phyloP scores from a whole-genome alignment of 805 yeast genomes.

The Candida verbasci region DNA sequence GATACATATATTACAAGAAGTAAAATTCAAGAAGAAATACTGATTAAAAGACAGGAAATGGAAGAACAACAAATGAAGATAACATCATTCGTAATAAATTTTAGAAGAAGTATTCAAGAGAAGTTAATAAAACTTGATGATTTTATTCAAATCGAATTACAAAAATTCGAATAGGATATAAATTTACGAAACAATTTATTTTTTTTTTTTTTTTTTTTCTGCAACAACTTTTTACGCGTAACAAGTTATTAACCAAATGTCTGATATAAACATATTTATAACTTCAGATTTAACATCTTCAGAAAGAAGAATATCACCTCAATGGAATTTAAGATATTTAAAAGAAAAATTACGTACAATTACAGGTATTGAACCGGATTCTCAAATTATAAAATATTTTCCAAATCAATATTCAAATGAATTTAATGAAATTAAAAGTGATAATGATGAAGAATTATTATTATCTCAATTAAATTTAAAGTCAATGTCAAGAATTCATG shows the following conservation, averaged over 20 bases:
- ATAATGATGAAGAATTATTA: constrained; percentile 10
- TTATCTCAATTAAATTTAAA: constrained; percentile 25
- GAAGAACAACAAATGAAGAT: constrained; percentile 52
- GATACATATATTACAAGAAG: constrained; percentile 50
- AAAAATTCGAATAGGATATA: constrained; percentile 8
- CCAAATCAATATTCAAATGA: constrained; percentile 34
- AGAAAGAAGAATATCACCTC: constrained; percentile 59
- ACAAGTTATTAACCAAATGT: constrained; percentile 12
- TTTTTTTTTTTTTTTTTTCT: too few species aligned
- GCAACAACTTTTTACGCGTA: too few species aligned
- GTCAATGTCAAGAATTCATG: constrained; percentile 49
- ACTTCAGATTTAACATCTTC: constrained; percentile 67
- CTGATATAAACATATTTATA: constrained; percentile 50
- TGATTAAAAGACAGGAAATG: constrained; percentile 43
- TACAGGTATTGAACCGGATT: constrained; percentile 66
- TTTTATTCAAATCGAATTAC: constrained; percentile 23
- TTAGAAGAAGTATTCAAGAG: constrained; percentile 64
- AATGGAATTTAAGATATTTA: constrained; percentile 55
- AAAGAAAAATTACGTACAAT: constrained; percentile 56
- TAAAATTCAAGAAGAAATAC: constrained; percentile 44
- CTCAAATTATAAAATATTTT: constrained; percentile 50
- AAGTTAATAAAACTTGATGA: constrained; percentile 57
- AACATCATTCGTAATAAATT: constrained; percentile 56
- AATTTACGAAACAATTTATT: not conserved
- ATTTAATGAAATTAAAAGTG: constrained; percentile 21